Base-by-base conservation (phyloP, 2,329 filamentous ascomycete genomes). In the Colletotrichum spaethianum region DNA sequence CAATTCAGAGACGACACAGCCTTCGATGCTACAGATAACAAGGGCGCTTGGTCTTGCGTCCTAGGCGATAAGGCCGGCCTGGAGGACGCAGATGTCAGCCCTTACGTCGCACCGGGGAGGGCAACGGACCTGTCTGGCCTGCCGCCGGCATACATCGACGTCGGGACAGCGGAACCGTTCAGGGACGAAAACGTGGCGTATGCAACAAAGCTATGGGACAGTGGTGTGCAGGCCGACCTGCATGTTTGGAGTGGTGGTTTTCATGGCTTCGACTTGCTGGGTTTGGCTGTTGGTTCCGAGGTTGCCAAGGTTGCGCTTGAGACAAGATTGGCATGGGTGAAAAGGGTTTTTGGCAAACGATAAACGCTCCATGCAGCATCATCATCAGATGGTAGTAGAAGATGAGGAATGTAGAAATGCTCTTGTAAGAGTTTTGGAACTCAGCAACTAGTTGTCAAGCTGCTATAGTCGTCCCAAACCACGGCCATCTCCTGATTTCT, bases 111-210 rank as follows among this genome's bases (percentile, higher is more conserved):
- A 18, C 82, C 85, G 0, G 78, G 78, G 1, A 77, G 83, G 1
- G 81, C 79, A 46, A 77, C 73, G 18, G 79, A 80, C 57, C 74
- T 83, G n/a, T 77, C 79, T 40, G 81, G 80, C 0, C 75, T 87
- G 38, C 85, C 86, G 20, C 78, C 82, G 1, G 78, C 82, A 0
- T 87, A 85, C 70, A 82, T 88, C 40, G 82, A 84, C 60, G 80
- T 83, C 7, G 84, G 85, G 0, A 78, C 80, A 1, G 70, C 70
- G 36, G 70, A 72, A 44, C 70, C 70, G 38, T 86, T 86, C 72
- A 78, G 83, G 4, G 81, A 85, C 18, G 80, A 86, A 70, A 78
- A 72, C 28, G 70, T 72, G 20, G 59, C 53, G 6, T 72, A 72
- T 7, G 84, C 83, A 18, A 76, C 74, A 31, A 80, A 77, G 62